Evolutionary conservation across 2,329 filamentous ascomycete genomes (phyloP), one percentile per base, ranked within the genome.

Genomic region (Myriosclerotinia curreyana): DNA sequence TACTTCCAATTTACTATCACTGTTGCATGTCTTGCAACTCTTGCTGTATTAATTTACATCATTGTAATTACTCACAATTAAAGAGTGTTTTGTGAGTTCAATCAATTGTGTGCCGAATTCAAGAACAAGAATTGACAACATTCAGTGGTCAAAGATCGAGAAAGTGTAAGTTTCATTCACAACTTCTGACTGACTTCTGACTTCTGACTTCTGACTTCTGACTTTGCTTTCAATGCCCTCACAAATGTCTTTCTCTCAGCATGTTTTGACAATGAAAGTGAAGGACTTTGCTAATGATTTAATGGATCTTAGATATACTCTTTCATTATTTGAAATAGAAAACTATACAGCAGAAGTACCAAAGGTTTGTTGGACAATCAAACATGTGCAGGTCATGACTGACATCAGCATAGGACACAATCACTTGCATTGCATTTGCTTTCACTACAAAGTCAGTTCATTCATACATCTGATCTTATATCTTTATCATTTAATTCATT

Each of bases 361-460:
- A 59, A n/a, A 25, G 36, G 38, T 44, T 20, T 40, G n/a, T 46
- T 25, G n/a, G n/a, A n/a, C n/a, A 48, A n/a, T 22, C 40, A 46
- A 2, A 6, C 40, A 55, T 5, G 51, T 55, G 31, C n/a, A 55
- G 5, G 15, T 55, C 40, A 36, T 20, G 22, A 25, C 9, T 20
- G 4, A 22, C 20, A 48, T 54, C 20, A 53, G 17, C 5, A 22
- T 22, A 20, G 36, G 1, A 28, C 17, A 42, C 59, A 56, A 49
- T 49, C 60, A 42, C 60, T 58, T 63, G 52, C 34, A 34, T 34
- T 63, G 42, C 44, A 31, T 42, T 50, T 50, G 34, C 60, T 58
- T 38, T 58, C 3, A 48, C 8, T 48, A 48, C 14, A 59, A 48
- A 46, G 42, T 48, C 20, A 22, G 55, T 59, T 5, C 6, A 25